phyloP scores from a whole-genome alignment of 208 protist species.

The Naegleria gruberi region DNA sequence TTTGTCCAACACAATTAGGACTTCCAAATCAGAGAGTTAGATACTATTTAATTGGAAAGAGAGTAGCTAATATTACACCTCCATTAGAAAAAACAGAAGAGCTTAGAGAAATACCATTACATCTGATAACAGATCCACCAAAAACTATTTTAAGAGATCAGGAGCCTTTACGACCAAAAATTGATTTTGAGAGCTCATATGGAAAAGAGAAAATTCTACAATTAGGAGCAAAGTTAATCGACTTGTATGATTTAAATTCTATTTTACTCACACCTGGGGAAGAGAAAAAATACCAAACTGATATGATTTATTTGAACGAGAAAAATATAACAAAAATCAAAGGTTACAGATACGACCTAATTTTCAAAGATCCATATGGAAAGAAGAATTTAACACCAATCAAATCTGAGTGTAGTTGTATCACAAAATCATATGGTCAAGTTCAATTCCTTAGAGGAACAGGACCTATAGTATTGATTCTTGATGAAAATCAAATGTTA shows the following conservation, averaged over 20 bases:
- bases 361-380: not conserved
- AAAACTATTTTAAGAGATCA: not conserved
- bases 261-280: not conserved
- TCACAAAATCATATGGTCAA: slow-evolving; percentile 8
- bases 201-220: not conserved
- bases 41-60: slow-evolving; percentile 13
- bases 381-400: not conserved
- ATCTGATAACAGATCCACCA: not conserved
- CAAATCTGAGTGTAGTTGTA: not conserved
- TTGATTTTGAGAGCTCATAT: not conserved
- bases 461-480: not conserved
- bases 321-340: not conserved
- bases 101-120: not conserved
- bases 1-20: not conserved
- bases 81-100: not conserved
- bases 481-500: not conserved
- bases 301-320: not conserved
- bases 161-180: not conserved
- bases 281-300: not conserved
- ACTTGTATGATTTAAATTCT: too few species aligned
- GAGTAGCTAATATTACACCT: not conserved
- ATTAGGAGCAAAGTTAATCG: not conserved
- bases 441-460: not conserved
- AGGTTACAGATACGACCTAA: not conserved
- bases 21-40: not conserved